Base-by-base conservation (phyloP, 345 rosid genomes). In the Erucastrum elatum region DNA sequence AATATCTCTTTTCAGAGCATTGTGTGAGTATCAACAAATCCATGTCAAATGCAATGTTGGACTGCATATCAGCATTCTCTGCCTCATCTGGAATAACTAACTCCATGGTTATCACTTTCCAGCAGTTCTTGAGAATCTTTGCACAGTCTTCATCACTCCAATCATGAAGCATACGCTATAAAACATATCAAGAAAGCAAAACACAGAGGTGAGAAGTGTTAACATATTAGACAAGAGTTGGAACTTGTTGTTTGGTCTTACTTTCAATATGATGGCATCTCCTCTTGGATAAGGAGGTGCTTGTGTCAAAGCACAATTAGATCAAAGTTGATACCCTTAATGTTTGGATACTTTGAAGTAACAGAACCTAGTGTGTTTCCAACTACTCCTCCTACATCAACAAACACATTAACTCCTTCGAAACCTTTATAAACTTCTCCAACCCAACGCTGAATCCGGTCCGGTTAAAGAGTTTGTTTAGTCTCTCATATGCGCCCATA, bases 221-320 rank as follows among this genome's bases (percentile, higher is more conserved):
- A 34, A 70, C 11, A 46, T 29, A 15, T 30, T 16, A 44, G 8
- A 39, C 25, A 49, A 5, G 56, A 31, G 34, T 6, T 67, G 12
- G 29, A 9, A 4, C 9, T 25, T 39, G 34, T 70, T 56, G 6
- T 34, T 39, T 0, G 0, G 33, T 66, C 75, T 62, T 66, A 83
- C 81, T 79, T 83, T 83, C 78, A 87, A 75, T 68, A 87, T 76
- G 59, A 85, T 82, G 27, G 82, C 82, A 63, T 87, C 82, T 34
- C 81, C 88, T 31, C 60, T 64, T 8, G 90, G 82, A 51, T 44
- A 74, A 33, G 71, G 31, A 44, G 76, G 79, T 9, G 83, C 83
- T 35, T 63, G 79, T 63, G 61, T 39, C 31, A 80, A 46, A 25
- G 77, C 83, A 62, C 78, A 76, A 53, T 75, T 51, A 80, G 64